phyloP scores from a whole-genome alignment of 140 eudicot species.

The Anethum foeniculum region DNA sequence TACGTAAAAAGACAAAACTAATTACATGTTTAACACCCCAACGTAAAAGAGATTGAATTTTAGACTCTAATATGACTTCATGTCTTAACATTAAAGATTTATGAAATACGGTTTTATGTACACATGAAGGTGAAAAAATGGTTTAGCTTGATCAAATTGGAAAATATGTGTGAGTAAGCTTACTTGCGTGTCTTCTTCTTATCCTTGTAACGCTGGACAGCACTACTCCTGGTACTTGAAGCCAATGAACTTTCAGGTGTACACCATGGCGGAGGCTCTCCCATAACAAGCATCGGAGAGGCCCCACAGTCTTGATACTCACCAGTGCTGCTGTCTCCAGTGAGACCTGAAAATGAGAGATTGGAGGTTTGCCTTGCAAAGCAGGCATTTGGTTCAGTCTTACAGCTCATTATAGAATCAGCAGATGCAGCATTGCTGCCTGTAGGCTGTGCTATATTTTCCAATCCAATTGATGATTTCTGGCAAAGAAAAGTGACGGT shows the following conservation, averaged over 20 bases:
- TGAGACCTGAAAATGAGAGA: slow-evolving; percentile 71
- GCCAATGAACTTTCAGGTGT: slow-evolving; percentile 47
- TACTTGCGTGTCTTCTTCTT: slow-evolving; percentile 88
- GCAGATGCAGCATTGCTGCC: slow-evolving; percentile 88
- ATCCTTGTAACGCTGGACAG: slow-evolving; percentile 82
- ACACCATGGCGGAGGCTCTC: slow-evolving; percentile 81
- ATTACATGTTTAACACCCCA: not conserved
- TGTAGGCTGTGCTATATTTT: slow-evolving; percentile 42
- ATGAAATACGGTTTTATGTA: not conserved
- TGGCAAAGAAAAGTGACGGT: slow-evolving; percentile 12
- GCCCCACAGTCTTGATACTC: slow-evolving; percentile 93
- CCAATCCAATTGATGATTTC: slow-evolving; percentile 53
- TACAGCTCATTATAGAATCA: slow-evolving; percentile 69
- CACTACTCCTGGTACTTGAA: slow-evolving; percentile 58
- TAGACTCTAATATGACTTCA: not conserved
- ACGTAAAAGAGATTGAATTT: not conserved
- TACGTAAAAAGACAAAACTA: not conserved
- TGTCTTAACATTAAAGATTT: not conserved
- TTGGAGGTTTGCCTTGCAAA: slow-evolving; percentile 53
- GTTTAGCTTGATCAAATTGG: not conserved
- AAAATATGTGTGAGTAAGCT: slow-evolving; percentile 17
- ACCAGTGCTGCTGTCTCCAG: slow-evolving; percentile 72
- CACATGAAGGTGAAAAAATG: not conserved
- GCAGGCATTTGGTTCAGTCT: slow-evolving; percentile 71
- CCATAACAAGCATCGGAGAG: slow-evolving; percentile 60